phyloP scores from a whole-genome alignment of 768 basidiomycete genomes.

The Termitomyces sp. region DNA sequence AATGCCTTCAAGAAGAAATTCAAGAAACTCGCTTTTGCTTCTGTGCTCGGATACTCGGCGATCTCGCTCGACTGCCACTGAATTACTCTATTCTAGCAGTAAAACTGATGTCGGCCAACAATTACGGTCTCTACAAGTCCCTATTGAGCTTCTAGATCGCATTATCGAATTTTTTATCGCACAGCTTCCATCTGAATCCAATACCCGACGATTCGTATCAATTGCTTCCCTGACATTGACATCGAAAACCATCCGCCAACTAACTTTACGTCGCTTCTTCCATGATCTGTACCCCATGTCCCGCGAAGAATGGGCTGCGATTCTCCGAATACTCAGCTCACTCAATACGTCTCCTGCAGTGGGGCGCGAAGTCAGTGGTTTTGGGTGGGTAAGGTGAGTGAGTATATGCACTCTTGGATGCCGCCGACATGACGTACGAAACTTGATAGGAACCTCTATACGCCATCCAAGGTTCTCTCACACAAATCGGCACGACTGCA shows the following conservation, averaged over 20 bases:
- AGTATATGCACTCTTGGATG: slow-evolving; percentile 20
- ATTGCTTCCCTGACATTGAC: slow-evolving; percentile 38
- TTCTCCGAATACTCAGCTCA: slow-evolving; percentile 21
- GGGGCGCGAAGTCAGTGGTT: slow-evolving; percentile 22
- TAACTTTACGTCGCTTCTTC: slow-evolving; percentile 38
- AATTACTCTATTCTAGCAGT: not conserved
- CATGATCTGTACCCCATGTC: slow-evolving; percentile 24
- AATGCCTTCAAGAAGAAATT: slow-evolving; percentile 6
- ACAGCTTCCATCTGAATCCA: not conserved
- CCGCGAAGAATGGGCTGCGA: slow-evolving; percentile 18
- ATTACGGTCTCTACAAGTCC: slow-evolving; percentile 24
- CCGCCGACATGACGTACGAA: not conserved
- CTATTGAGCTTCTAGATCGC: slow-evolving; percentile 32
- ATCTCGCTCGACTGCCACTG: not conserved
- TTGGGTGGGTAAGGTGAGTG: slow-evolving; percentile 49
- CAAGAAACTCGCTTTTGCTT: not conserved
- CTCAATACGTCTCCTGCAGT: no score
- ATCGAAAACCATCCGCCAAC: slow-evolving; percentile 36
- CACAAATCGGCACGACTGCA: slow-evolving; percentile 20
- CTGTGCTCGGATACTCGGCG: not conserved
- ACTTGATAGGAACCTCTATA: slow-evolving; percentile 25
- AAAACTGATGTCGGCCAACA: not conserved
- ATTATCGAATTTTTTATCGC: slow-evolving; percentile 26
- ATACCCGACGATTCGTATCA: slow-evolving; percentile 21
- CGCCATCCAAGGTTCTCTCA: slow-evolving; percentile 27